These are phyloP conservation scores for Daldinia eschscholtzii DNA, from an alignment of 2,329 filamentous ascomycete genomes.

Conservation along the genomic window DNA sequence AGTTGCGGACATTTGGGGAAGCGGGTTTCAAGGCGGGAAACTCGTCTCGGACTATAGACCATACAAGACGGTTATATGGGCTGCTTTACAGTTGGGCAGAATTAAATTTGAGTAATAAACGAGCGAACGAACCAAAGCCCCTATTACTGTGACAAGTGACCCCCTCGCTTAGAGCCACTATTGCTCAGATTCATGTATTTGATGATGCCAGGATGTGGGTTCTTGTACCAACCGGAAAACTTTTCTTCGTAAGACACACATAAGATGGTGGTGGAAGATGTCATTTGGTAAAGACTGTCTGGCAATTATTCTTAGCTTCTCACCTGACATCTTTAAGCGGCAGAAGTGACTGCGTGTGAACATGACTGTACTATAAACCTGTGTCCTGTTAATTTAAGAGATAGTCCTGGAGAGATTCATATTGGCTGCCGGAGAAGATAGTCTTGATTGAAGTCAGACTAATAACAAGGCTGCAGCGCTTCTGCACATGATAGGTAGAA, in stretches of 20 bases:
- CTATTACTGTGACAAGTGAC: constrained; percentile 42
- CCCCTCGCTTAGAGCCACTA: constrained; percentile 25
- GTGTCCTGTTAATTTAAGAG: constrained; percentile 42
- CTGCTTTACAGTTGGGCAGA: constrained; percentile 35
- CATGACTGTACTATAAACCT: constrained; percentile 35
- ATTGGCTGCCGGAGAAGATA: constrained; percentile 33
- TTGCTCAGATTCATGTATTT: constrained; percentile 29
- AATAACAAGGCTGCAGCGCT: constrained; percentile 42
- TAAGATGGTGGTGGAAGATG: constrained; percentile 28
- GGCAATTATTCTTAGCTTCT: constrained; percentile 31
- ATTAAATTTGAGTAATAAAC: constrained; percentile 28
- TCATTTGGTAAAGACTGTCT: constrained; percentile 33
- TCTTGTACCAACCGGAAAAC: constrained; percentile 22
- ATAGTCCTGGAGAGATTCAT: constrained; percentile 27
- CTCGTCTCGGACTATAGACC: constrained; percentile 17
- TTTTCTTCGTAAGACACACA: constrained; percentile 37
- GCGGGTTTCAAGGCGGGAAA: constrained; percentile 14
- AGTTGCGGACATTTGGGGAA: constrained; percentile 24
- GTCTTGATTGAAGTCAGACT: constrained; percentile 38
- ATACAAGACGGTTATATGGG: constrained; percentile 29
- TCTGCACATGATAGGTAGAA: constrained; percentile 37
- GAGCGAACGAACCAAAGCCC: constrained; percentile 33
- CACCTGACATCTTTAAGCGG: constrained; percentile 34
- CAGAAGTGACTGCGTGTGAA: constrained; percentile 29
- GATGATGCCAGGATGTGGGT: constrained; percentile 24